phyloP scores from a whole-genome alignment of 345 rosid species.

The Euclidium syriacum region DNA sequence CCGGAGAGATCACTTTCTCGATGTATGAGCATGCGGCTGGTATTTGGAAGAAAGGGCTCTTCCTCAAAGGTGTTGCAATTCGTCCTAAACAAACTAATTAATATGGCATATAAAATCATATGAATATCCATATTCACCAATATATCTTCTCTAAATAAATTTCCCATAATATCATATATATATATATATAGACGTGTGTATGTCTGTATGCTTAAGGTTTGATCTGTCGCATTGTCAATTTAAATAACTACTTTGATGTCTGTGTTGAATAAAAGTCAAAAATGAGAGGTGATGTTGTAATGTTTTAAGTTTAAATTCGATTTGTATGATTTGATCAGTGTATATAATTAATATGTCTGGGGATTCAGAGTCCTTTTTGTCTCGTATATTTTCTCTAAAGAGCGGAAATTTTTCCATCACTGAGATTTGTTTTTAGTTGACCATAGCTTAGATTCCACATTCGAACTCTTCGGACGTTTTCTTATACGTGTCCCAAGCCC shows the following conservation, averaged over 20 bases:
- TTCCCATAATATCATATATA: neutral
- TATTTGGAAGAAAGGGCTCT: constrained; percentile 59
- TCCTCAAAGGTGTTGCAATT: constrained; percentile 49
- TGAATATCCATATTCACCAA: neutral
- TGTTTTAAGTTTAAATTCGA: neutral
- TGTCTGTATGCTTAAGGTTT: neutral
- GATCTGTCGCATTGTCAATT: neutral
- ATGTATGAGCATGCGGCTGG: constrained; percentile 45
- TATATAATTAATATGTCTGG: neutral
- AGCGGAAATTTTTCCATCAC: no score
- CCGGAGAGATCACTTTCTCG: constrained; percentile 45
- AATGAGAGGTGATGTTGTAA: constrained; percentile 2
- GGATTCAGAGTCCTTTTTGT: no score
- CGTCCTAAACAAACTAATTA: constrained; percentile 32
- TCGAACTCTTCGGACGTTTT: no score
- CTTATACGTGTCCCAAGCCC: no score
- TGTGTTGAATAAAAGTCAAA: constrained; percentile 15
- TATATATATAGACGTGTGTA: neutral
- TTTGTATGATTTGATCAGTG: neutral
- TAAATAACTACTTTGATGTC: neutral
- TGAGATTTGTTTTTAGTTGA: no score
- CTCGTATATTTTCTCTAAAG: no score
- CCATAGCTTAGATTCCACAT: no score
- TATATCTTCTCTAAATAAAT: neutral
- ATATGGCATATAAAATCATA: neutral